Evolutionary conservation across 1,284 basidiomycete species (phyloP).

Genomic region (Cutaneotrichosporon daszewskae): DNA sequence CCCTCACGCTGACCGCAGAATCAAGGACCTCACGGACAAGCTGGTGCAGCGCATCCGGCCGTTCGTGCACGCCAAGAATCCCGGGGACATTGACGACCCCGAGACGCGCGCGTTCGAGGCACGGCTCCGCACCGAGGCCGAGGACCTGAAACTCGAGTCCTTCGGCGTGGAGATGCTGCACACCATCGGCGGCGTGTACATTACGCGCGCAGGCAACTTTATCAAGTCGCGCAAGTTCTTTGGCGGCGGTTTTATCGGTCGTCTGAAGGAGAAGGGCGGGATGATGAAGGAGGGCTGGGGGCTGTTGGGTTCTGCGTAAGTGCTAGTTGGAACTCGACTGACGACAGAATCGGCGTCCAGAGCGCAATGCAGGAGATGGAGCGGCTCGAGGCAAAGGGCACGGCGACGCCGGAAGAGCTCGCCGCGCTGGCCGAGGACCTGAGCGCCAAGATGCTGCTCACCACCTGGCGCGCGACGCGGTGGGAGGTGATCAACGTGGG

Average conservation of each 20-base stretch:
- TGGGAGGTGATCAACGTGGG: conserved; percentile 80
- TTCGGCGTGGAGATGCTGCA: conserved; percentile 84
- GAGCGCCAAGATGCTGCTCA: conserved; percentile 90
- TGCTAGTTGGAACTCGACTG: conserved; percentile 7
- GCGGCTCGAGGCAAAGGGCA: conserved; percentile 79
- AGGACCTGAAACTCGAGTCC: conserved; percentile 95
- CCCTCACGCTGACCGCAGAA: conserved; percentile 21
- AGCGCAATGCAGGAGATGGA: conserved; percentile 77
- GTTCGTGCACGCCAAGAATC: conserved; percentile 80
- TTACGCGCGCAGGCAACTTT: conserved; percentile 86
- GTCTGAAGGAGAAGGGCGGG: conserved; percentile 89
- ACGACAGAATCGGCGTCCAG: conserved; percentile 61
- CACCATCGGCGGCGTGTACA: conserved; percentile 82
- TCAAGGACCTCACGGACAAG: conserved; percentile 66
- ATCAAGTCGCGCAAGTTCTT: conserved; percentile 82
- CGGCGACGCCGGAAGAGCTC: conserved; percentile 70
- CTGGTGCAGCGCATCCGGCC: conserved; percentile 76
- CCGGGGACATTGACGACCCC: conserved; percentile 76
- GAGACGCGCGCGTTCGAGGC: conserved; percentile 74
- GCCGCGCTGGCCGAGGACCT: conserved; percentile 87
- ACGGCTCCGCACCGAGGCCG: conserved; percentile 77
- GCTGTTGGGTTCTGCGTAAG: conserved; percentile 75
- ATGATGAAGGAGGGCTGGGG: conserved; percentile 92
- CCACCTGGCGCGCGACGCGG: conserved; percentile 89
- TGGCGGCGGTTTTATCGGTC: conserved; percentile 79